phyloP scores from a whole-genome alignment of 1,284 basidiomycete genomes.

The Entoloma clypeatum region DNA sequence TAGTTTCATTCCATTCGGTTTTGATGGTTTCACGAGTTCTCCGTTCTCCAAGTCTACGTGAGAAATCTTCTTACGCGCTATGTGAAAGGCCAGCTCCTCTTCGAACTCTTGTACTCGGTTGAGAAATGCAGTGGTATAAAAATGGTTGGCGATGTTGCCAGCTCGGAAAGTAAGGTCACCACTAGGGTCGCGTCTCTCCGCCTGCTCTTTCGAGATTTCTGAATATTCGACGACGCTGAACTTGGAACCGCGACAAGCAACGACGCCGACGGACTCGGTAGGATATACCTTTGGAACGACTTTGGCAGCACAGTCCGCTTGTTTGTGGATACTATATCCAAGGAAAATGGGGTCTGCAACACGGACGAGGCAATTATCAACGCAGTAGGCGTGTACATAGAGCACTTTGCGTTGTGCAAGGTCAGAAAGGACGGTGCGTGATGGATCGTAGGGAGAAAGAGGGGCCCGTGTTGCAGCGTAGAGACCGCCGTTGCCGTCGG shows the following conservation, averaged over 20 bases:
- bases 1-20: constrained; percentile 99
- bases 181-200: constrained; percentile 69
- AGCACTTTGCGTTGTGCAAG: constrained; percentile 74
- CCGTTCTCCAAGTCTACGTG: constrained; percentile 72
- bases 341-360: constrained; percentile 97
- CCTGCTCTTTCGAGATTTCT: constrained; percentile 87
- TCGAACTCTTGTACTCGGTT: constrained; percentile 82
- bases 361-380: constrained; percentile 98
- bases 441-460: constrained; percentile 55
- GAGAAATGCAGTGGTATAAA: constrained; percentile 91
- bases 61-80: constrained; percentile 97
- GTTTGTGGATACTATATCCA: constrained; percentile 85
- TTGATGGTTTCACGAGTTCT: constrained; percentile 68
- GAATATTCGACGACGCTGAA: constrained; percentile 97
- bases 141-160: constrained; percentile 98
- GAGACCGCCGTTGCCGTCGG: constrained; percentile 96
- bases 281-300: constrained; percentile 90
- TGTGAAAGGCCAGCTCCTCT: constrained; percentile 90
- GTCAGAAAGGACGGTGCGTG: constrained; percentile 81
- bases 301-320: constrained; percentile 91
- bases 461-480: constrained; percentile 90
- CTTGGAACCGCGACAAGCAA: constrained; percentile 78
- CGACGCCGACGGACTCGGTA: constrained; percentile 92
- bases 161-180: constrained; percentile 89
- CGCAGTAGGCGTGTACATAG: constrained; percentile 95